These are phyloP conservation scores for Coniella lustricola DNA, from an alignment of 2,329 filamentous ascomycete species.

Conservation along the genomic window DNA sequence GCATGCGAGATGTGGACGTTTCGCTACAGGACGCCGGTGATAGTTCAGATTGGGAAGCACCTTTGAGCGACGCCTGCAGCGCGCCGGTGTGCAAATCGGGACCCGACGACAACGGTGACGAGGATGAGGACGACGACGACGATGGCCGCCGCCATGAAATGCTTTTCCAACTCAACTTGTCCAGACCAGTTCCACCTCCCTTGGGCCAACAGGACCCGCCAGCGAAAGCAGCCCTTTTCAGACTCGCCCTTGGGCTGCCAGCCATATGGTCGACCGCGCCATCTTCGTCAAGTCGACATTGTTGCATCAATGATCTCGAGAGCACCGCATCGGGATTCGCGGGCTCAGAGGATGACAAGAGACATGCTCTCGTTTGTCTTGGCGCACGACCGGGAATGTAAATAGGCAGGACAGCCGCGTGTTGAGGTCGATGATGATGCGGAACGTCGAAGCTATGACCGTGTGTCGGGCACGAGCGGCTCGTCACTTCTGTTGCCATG, in stretches of 20 bases:
- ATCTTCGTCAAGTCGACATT: constrained; percentile 7
- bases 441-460: no score
- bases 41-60: no score
- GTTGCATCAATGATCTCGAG: constrained; percentile 10
- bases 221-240: constrained; percentile 7
- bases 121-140: no score
- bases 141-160: neutral
- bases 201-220: neutral
- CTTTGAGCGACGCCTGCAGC: no score
- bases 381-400: constrained; percentile 1
- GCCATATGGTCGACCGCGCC: neutral
- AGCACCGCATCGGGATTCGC: constrained; percentile 5
- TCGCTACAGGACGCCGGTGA: no score
- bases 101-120: no score
- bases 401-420: neutral
- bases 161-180: constrained; percentile 4
- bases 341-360: constrained; percentile 4
- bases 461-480: no score
- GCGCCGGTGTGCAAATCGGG: no score
- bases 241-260: neutral
- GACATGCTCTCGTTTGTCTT: neutral
- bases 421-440: no score
- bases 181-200: constrained; percentile 3
- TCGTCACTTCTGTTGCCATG: no score
- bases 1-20: no score